phyloP scores from a whole-genome alignment of 2,329 filamentous ascomycete genomes.

The Huntiella decipiens region DNA sequence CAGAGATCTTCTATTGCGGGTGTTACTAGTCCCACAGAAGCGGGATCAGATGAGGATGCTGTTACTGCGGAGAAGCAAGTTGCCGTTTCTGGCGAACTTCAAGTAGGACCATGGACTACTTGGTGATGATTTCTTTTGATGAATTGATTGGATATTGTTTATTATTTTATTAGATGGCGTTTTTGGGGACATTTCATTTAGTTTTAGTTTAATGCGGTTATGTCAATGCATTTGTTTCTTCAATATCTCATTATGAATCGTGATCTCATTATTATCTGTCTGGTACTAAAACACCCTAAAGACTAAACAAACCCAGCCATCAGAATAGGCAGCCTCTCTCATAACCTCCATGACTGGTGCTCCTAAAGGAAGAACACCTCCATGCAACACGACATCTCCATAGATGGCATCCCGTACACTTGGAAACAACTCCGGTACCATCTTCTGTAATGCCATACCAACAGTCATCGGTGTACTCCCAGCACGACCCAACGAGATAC shows the following conservation, averaged over 20 bases:
- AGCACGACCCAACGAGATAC: no score
- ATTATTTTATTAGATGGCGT: no score
- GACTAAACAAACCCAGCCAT: constrained; percentile 78
- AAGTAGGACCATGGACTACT: no score
- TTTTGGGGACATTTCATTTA: not conserved
- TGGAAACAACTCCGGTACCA: constrained; percentile 71
- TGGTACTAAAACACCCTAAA: constrained; percentile 22
- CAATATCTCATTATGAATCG: not conserved
- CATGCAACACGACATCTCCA: constrained; percentile 71
- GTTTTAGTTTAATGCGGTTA: not conserved
- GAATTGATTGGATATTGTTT: no score
- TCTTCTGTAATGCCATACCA: constrained; percentile 54
- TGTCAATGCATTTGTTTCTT: not conserved
- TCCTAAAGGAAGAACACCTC: constrained; percentile 60
- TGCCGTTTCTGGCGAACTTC: no score
- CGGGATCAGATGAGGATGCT: no score
- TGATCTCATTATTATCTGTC: not conserved
- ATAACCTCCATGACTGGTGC: constrained; percentile 70
- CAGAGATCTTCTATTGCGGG: no score
- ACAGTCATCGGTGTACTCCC: constrained; percentile 25
- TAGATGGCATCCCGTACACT: constrained; percentile 68
- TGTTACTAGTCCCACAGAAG: no score
- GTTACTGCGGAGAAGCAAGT: no score
- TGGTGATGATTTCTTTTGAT: no score
- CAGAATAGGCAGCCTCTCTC: constrained; percentile 65